Percentiles rank a stretch among this genome's conserved stretches.
These are phyloP conservation scores for Pelargonium fulgidum DNA, from an alignment of 441 rosid genomes.

Conservation along the genomic window DNA sequence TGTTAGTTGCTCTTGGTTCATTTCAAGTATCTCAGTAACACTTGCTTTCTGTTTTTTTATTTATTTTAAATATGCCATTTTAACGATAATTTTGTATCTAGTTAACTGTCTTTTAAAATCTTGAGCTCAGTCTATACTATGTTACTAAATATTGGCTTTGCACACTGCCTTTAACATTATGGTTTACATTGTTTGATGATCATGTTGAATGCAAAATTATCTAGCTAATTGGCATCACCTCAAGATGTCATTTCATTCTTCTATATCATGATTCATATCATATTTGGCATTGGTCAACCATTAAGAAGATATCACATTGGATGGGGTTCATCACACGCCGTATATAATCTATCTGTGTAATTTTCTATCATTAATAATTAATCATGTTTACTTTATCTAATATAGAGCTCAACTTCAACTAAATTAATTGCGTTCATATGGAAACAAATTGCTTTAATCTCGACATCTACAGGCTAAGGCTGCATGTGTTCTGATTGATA, in stretches of 20 bases:
- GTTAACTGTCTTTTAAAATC: background rate
- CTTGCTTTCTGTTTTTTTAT: conserved; percentile 1
- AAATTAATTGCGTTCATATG: background rate
- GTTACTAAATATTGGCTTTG: background rate
- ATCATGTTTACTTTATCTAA: background rate
- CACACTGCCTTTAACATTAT: background rate
- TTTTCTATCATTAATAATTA: background rate
- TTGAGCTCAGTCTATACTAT: background rate
- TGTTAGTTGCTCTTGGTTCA: conserved; percentile 41
- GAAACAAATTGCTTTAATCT: conserved; percentile 18
- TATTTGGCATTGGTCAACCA: background rate
- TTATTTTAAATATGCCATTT: background rate
- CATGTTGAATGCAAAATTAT: background rate
- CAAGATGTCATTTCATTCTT: conserved; percentile 3
- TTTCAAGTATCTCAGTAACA: conserved; percentile 10
- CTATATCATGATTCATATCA: background rate
- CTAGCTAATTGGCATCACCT: conserved; percentile 4
- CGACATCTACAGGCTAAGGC: conserved; percentile 62
- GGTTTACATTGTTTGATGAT: background rate
- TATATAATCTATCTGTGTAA: background rate
- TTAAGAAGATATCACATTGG: conserved; percentile 1
- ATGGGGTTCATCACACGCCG: background rate
- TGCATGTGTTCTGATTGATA: conserved; percentile 74
- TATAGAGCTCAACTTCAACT: background rate
- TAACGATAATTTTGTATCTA: background rate